These are phyloP conservation scores for Yamadazyma kanchanaburiensis DNA, from an alignment of 1,139 yeast species.

Conservation along the genomic window DNA sequence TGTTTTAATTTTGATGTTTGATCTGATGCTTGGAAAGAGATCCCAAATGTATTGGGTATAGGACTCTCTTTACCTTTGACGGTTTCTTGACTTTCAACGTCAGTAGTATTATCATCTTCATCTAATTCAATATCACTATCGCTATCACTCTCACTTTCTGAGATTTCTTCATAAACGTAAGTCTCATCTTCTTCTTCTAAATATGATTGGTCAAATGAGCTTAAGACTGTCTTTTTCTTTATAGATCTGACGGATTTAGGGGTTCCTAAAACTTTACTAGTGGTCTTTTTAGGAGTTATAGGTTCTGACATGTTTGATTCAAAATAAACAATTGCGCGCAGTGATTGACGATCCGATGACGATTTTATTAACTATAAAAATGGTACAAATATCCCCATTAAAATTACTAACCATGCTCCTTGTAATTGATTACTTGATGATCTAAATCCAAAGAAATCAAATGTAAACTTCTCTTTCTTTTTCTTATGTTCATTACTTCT, in stretches of 20 bases:
- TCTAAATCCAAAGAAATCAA: conserved; percentile 6
- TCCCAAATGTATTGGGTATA: neutral
- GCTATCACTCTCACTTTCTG: conserved; percentile 10
- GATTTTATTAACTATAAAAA: neutral
- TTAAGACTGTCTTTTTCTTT: conserved; percentile 20
- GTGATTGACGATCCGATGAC: neutral
- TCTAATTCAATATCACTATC: conserved; percentile 7
- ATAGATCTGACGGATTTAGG: conserved; percentile 11
- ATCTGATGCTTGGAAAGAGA: conserved; percentile 3
- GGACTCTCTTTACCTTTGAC: conserved; percentile 11
- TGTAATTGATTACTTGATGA: conserved; percentile 4
- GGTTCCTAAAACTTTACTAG: conserved; percentile 4
- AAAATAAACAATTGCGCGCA: neutral
- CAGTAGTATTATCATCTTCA: conserved; percentile 12
- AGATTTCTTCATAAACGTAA: conserved; percentile 22
- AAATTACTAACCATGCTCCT: conserved; percentile 3
- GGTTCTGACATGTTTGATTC: neutral
- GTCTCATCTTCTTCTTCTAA: conserved; percentile 39
- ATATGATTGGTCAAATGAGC: conserved; percentile 26
- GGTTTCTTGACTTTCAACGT: conserved; percentile 12
- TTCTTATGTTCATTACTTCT: neutral
- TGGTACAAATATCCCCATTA: conserved; percentile 1
- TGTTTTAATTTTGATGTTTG: conserved; percentile 32
- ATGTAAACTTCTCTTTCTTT: conserved; percentile 1
- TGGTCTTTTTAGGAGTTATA: too few relatives aligned